Evolutionary conservation across 352 stramenopile genomes (phyloP).

Genomic region (Pythium dissimile): DNA sequence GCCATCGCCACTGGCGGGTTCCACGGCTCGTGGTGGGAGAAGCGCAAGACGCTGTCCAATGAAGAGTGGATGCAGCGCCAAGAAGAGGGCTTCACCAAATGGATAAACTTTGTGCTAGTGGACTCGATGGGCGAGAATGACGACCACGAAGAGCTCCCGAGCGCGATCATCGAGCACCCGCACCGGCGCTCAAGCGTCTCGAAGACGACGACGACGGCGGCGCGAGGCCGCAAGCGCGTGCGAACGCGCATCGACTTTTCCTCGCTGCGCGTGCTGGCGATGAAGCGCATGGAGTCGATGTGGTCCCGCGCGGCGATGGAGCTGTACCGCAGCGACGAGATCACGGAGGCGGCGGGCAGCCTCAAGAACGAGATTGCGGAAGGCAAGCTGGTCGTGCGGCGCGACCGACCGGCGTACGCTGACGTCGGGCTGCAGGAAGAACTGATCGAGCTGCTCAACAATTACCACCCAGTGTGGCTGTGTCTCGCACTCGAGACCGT

Average conservation of each 20-base stretch:
- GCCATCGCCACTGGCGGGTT: slow-evolving; percentile 18
- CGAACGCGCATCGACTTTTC: slow-evolving; percentile 48
- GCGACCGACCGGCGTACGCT: slow-evolving; percentile 86
- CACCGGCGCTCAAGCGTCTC: slow-evolving; percentile 3
- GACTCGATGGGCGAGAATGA: slow-evolving; percentile 41
- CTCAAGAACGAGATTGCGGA: slow-evolving; percentile 69
- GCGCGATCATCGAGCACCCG: slow-evolving; percentile 14
- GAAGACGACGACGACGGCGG: too few relatives aligned
- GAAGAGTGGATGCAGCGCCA: slow-evolving; percentile 82
- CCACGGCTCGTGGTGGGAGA: slow-evolving; percentile 67
- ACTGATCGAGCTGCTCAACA: slow-evolving; percentile 84
- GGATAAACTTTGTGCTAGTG: slow-evolving; percentile 85
- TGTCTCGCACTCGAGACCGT: slow-evolving; percentile 88
- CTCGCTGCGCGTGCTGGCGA: slow-evolving; percentile 62
- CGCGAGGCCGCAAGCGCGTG: slow-evolving; percentile 4
- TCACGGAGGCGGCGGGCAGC: slow-evolving; percentile 55
- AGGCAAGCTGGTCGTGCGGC: slow-evolving; percentile 77
- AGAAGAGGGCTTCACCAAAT: slow-evolving; percentile 78
- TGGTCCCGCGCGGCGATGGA: slow-evolving; percentile 55
- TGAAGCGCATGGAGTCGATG: slow-evolving; percentile 68
- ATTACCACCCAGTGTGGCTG: slow-evolving; percentile 91
- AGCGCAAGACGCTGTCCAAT: slow-evolving; percentile 63
- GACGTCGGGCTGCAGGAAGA: slow-evolving; percentile 88
- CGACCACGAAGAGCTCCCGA: slow-evolving; percentile 17
- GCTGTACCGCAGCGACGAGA: slow-evolving; percentile 50